These are phyloP conservation scores for Telopea speciosissima DNA, from an alignment of 177 flowering plant species.

Conservation along the genomic window DNA sequence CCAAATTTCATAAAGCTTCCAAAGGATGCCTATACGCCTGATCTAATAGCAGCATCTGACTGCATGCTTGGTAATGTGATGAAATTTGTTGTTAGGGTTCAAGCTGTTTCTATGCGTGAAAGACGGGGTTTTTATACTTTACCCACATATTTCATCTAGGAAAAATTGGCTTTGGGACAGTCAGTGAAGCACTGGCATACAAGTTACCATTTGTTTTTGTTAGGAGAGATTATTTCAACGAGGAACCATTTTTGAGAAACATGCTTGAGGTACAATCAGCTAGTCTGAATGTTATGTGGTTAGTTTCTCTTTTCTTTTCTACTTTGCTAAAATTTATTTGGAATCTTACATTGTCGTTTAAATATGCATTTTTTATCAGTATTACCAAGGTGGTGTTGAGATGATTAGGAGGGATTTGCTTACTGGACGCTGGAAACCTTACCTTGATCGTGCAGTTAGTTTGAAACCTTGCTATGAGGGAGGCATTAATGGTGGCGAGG, in stretches of 20 bases:
- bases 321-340: constrained; percentile 5
- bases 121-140: not conserved
- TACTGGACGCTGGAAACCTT: constrained; percentile 90
- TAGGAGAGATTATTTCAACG: constrained; percentile 96
- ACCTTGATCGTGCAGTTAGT: constrained; percentile 89
- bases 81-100: constrained; percentile 3
- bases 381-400: constrained; percentile 94
- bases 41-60: constrained; percentile 91
- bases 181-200: constrained; percentile 92
- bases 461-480: constrained; percentile 92
- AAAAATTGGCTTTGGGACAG: constrained; percentile 98
- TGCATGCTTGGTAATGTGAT: constrained; percentile 82
- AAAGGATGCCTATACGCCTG: constrained; percentile 92
- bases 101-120: not conserved
- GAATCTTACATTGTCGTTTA: constrained; percentile 2
- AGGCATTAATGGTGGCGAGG: constrained; percentile 95
- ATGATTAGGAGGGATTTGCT: constrained; percentile 97
- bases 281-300: not conserved
- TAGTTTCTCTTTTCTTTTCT: constrained; percentile 2
- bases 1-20: constrained; percentile 77
- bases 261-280: constrained; percentile 77
- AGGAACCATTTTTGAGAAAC: constrained; percentile 94
- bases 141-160: constrained; percentile 38
- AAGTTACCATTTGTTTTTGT: constrained; percentile 96
- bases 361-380: constrained; percentile 29